Evolutionary conservation across 1,284 basidiomycete species (phyloP), one percentile per base, ranked within the genome.

Genomic region (Heimioporus retisporus): DNA sequence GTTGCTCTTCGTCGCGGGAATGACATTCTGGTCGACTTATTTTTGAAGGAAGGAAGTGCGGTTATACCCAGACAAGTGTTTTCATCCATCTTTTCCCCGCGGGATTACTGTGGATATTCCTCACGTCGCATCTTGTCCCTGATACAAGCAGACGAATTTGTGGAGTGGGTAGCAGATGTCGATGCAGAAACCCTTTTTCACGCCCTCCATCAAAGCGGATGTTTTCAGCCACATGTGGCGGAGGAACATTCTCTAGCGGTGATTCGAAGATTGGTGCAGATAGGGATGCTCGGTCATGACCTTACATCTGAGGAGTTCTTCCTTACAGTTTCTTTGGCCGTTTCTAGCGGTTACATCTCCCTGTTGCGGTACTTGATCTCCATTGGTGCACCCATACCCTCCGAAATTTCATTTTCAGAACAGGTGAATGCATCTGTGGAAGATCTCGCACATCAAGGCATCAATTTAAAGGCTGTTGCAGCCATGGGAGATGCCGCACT

Each of bases 41-140:
- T 57, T 19, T 25, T 57, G 56, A 57, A 44, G 23, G 56, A 57
- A 57, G 40, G 56, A 42, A 25, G 56, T 21, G 56, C 56, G 15
- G 42, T 42, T 14, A 57, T 57, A 57, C 56, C 56, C 18, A n/a
- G 42, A 23, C n/a, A 44, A 57, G 42, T 44, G 16, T 57, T 44
- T 57, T 43, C 23, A 13, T 11, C 40, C 42, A 21, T 57, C 7
- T 57, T n/a, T n/a, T n/a, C n/a, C n/a, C n/a, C n/a, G n/a, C n/a
- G n/a, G n/a, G n/a, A 21, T 51, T 21, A 21, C 21, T 51, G 23
- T 10, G 8, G 11, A 35, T 35, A 35, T 25, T 23, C n/a, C 10
- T 8, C 50, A 13, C 23, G 23, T 51, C 19, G 8, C 23, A 23
- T 51, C n/a, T n/a, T 14, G 23, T 25, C 6, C 14, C 50, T 51